Conservation (phyloP, 169 alveolate species). For the Miamiensis avidus region DNA sequence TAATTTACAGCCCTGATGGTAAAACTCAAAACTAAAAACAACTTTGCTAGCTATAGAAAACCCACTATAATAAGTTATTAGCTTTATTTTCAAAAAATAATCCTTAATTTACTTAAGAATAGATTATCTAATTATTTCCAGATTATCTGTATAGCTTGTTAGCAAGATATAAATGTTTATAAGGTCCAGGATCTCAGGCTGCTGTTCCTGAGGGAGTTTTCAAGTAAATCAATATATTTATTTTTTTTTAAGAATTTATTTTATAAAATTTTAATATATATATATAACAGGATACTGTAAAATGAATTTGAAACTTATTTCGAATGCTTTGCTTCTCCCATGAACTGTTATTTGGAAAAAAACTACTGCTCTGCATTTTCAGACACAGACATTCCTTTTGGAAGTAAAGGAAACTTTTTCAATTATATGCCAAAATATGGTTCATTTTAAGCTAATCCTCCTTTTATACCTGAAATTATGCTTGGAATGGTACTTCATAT, state of each 20-base stretch:
- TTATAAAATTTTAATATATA: too few species aligned
- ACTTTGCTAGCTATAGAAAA: neutral
- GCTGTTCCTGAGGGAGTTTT: neutral
- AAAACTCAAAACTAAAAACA: neutral
- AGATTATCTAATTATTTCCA: neutral
- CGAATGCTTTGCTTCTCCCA: slow-evolving; percentile 25
- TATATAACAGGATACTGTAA: neutral
- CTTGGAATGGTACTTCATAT: neutral
- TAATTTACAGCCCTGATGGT: neutral
- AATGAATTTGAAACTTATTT: neutral
- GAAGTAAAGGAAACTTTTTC: slow-evolving; percentile 11
- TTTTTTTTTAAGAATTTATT: too few species aligned
- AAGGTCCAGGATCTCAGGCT: neutral
- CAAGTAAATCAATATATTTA: neutral
- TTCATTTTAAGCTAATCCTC: slow-evolving; percentile 10
- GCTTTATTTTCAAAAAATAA: too few species aligned
- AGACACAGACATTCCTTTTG: slow-evolving; percentile 15
- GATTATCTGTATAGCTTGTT: neutral
- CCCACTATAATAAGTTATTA: too few species aligned
- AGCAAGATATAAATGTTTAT: neutral
- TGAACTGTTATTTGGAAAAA: slow-evolving; percentile 5
- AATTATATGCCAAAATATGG: slow-evolving; percentile 3
- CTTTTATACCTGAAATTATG: slow-evolving; percentile 10
- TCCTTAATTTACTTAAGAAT: too few species aligned
- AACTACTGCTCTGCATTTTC: slow-evolving; percentile 24